A percentile compares a stretch with the other conserved stretches of the same genome.
phyloP scores from a whole-genome alignment of 225 moss, liverwort and hornwort genomes.

The Climacium dendroides region DNA sequence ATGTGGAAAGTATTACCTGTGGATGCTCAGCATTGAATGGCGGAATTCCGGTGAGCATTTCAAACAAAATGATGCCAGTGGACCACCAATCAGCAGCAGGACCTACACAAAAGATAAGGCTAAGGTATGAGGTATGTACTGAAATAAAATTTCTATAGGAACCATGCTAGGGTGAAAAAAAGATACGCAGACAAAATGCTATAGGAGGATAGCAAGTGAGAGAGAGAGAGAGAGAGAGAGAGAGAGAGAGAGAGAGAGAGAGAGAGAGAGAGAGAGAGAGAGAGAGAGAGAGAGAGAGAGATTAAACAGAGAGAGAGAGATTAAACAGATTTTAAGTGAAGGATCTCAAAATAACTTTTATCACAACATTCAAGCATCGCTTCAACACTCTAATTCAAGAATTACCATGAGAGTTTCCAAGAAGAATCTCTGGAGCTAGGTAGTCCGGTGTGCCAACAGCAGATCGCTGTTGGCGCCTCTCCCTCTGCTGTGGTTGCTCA shows the following conservation, averaged over 20 bases:
- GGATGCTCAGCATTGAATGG: slow-evolving; percentile 99
- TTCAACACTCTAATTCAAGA: not conserved
- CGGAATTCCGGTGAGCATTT: slow-evolving; percentile 92
- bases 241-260: too few species aligned
- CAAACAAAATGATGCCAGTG: slow-evolving; percentile 94
- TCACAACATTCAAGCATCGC: not conserved
- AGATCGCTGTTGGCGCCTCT: slow-evolving; percentile 89
- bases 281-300: too few species aligned
- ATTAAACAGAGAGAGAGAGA: not conserved
- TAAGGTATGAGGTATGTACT: not conserved
- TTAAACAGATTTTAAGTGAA: not conserved
- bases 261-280: too few species aligned
- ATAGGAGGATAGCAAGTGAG: not conserved
- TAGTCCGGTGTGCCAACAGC: slow-evolving; percentile 99
- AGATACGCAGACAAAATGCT: not conserved
- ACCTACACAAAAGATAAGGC: slow-evolving; percentile 33
- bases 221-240: too few species aligned
- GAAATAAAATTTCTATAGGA: not conserved
- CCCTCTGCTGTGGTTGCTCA: slow-evolving; percentile 74
- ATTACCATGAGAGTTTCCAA: slow-evolving; percentile 94
- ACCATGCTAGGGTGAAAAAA: not conserved
- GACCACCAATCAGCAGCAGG: slow-evolving; percentile 99
- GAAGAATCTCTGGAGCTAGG: slow-evolving; percentile 96
- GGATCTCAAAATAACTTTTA: not conserved
- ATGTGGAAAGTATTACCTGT: slow-evolving; percentile 35